Base-by-base conservation (phyloP, 257 asterid species). In the Forsythia viridissima region DNA sequence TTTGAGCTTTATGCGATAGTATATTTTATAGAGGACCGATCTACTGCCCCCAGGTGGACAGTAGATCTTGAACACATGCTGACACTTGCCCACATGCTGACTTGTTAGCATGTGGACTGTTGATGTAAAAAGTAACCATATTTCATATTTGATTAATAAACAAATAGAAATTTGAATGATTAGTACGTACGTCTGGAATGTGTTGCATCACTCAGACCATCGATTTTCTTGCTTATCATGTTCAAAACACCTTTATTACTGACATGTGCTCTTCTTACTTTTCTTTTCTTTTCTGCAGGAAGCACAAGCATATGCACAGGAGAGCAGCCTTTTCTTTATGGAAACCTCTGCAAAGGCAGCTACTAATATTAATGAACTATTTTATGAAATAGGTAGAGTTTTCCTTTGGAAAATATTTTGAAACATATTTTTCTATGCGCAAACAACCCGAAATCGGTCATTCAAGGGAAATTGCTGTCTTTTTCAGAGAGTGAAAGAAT, bases 291-390 rank as follows among this genome's bases (percentile, higher is more conserved):
- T 73, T 34, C 81, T 84, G 74, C 90, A 91, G 96, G 92, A 89
- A 73, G 96, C 91, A 68, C 80, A 89, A 86, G 65, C 86, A 36
- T 91, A 91, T 82, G 94, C 94, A 16, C 82, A 87, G 76, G 89
- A 91, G 82, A 89, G 88, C 77, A 91, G 91, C 38, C 96, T 91
- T 71, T 91, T 91, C 90, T 91, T 88, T 74, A 72, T 89, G 84
- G 96, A 91, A 82, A 91, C 96, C 71, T 91, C 96, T 75, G 96
- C 96, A 73, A 91, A 88, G 85, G 72, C 91, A 52, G 94, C 94
- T 76, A 80, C 86, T 40, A 91, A 91, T 81, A 93, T 91, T 79
- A 91, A 91, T 70, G 85, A 82, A 7, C 43, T 82, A 40, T 82
- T 82, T 76, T 77, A 75, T 34, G 93, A 90, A 82, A 90, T 90